Percentiles rank a stretch among this genome's conserved stretches.
phyloP scores from a whole-genome alignment of 1,284 basidiomycete genomes.

The Golubevia pallescens region DNA sequence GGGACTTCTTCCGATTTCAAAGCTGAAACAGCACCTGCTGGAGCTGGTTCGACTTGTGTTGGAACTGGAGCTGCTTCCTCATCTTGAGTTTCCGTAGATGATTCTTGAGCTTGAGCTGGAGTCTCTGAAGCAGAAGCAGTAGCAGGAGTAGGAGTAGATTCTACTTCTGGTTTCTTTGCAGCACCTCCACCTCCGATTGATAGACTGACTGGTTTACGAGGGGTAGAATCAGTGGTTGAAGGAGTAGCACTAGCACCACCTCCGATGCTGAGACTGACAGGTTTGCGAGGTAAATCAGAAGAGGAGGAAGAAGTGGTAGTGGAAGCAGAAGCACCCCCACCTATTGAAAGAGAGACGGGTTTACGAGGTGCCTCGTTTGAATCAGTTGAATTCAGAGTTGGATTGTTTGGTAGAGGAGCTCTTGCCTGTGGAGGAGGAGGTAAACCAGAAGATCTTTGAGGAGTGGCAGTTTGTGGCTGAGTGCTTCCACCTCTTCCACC shows the following conservation, averaged over 20 bases:
- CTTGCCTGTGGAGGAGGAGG: neutral
- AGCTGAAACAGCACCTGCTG: constrained; percentile 26
- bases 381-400: neutral
- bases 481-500: neutral
- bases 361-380: constrained; percentile 3
- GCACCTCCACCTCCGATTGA: constrained; percentile 51
- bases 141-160: constrained; percentile 16
- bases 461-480: neutral
- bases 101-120: neutral
- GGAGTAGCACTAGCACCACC: constrained; percentile 15
- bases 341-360: constrained; percentile 25
- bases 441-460: neutral
- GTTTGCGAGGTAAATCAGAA: constrained; percentile 13
- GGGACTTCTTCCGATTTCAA: constrained; percentile 28
- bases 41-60: constrained; percentile 10
- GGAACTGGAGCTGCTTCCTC: neutral
- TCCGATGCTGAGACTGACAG: constrained; percentile 20
- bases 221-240: constrained; percentile 19
- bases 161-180: constrained; percentile 6
- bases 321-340: neutral
- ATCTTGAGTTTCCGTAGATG: neutral
- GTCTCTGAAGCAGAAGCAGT: constrained; percentile 14
- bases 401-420: neutral
- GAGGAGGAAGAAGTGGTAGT: neutral
- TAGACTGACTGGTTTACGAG: constrained; percentile 55